phyloP scores from a whole-genome alignment of 306 rosid species.

The Gastrolobium villosum region DNA sequence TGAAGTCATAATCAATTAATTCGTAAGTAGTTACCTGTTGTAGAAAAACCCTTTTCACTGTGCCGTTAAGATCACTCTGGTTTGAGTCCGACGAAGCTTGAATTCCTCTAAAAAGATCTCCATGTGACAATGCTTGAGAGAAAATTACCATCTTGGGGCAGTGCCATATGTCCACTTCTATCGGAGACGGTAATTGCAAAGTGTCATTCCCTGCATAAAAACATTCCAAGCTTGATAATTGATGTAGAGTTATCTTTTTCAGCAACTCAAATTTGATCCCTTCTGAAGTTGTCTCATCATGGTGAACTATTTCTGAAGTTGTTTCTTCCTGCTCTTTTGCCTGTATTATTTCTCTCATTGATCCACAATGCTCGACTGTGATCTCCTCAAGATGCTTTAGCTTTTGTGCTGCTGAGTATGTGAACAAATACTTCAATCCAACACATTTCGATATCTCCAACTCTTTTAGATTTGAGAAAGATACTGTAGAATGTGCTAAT shows the following conservation, averaged over 20 bases:
- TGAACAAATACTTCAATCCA: neutral
- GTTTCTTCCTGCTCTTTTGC: no score
- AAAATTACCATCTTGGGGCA: slow-evolving; percentile 18
- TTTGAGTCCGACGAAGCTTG: neutral
- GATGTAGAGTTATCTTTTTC: neutral
- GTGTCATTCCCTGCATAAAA: slow-evolving; percentile 1
- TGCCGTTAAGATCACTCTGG: neutral
- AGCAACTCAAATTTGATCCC: no score
- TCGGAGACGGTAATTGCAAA: slow-evolving; percentile 21
- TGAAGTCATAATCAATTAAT: no score
- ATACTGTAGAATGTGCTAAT: slow-evolving; percentile 18
- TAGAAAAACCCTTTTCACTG: neutral
- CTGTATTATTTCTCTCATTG: no score
- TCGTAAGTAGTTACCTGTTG: neutral
- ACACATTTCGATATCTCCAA: neutral
- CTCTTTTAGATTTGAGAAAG: no score
- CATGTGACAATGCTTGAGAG: neutral
- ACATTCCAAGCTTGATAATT: neutral
- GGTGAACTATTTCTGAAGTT: no score
- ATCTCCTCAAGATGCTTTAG: neutral
- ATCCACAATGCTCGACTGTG: no score
- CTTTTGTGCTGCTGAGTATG: slow-evolving; percentile 9
- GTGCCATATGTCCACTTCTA: neutral
- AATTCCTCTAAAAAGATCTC: neutral
- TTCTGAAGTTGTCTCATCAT: no score